Conservation (phyloP, 352 stramenopile genomes). For the Saprolegnia diclina region DNA sequence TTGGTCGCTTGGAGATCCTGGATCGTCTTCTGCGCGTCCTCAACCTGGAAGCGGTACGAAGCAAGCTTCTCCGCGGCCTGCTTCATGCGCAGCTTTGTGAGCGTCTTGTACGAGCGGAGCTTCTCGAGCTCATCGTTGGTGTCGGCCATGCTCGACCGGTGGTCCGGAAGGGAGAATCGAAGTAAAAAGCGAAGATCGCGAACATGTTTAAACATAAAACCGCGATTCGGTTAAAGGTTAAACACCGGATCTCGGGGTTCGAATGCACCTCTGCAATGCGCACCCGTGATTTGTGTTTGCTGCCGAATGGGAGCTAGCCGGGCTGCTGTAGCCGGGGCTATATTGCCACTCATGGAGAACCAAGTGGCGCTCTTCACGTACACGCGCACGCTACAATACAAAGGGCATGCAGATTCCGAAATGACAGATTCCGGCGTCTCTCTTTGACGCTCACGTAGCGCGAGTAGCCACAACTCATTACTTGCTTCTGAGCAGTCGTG, state of each 20-base stretch:
- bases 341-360: no score
- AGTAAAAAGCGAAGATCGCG: background rate
- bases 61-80: slow-evolving; percentile 23
- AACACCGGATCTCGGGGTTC: background rate
- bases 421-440: no score
- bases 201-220: background rate
- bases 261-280: no score
- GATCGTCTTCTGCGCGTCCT: slow-evolving; percentile 18
- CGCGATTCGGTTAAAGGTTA: background rate
- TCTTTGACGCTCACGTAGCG: no score
- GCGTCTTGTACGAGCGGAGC: slow-evolving; percentile 21
- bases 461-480: no score
- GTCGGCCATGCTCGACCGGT: background rate
- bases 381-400: no score
- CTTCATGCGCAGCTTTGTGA: slow-evolving; percentile 28
- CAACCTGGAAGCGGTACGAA: slow-evolving; percentile 20
- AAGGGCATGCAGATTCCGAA: no score
- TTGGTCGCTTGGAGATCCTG: background rate
- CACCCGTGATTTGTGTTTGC: no score
- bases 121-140: slow-evolving; percentile 17
- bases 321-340: no score
- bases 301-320: no score
- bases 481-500: no score
- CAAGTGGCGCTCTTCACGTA: no score
- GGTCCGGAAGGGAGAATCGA: background rate